phyloP scores from a whole-genome alignment of 257 asterid genomes.

The Solanum paucissectum region DNA sequence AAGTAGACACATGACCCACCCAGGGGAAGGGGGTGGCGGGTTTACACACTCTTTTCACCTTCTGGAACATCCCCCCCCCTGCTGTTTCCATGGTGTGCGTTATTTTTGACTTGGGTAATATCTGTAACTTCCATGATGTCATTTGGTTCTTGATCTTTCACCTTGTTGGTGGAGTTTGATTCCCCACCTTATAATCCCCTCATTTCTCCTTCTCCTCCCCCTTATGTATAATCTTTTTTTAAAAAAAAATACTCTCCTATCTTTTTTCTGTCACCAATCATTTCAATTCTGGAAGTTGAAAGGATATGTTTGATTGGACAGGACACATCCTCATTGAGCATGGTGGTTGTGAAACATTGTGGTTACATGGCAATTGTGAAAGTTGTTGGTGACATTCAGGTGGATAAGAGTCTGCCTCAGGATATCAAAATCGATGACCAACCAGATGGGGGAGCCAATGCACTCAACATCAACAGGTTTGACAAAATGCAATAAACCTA shows the following conservation, averaged over 20 bases:
- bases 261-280: neutral
- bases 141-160: neutral
- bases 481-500: neutral
- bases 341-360: conserved; percentile 63
- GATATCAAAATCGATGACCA: conserved; percentile 70
- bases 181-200: neutral
- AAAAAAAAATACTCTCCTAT: neutral
- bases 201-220: neutral
- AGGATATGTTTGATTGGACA: conserved; percentile 21
- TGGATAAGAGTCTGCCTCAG: conserved; percentile 30
- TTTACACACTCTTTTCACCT: neutral
- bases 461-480: conserved; percentile 90
- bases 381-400: conserved; percentile 52
- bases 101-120: neutral
- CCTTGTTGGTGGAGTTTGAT: neutral
- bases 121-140: neutral
- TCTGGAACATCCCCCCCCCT: neutral
- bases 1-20: neutral
- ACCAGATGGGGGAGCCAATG: conserved; percentile 89
- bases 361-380: conserved; percentile 82
- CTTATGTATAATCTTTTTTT: neutral
- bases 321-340: conserved; percentile 81
- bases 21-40: neutral
- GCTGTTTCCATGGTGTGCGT: neutral
- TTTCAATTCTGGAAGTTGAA: conserved; percentile 13